Percentiles rank a stretch among this genome's conserved stretches.
Conservation (phyloP, 163 green algal species). For the Chloroidium sp. region DNA sequence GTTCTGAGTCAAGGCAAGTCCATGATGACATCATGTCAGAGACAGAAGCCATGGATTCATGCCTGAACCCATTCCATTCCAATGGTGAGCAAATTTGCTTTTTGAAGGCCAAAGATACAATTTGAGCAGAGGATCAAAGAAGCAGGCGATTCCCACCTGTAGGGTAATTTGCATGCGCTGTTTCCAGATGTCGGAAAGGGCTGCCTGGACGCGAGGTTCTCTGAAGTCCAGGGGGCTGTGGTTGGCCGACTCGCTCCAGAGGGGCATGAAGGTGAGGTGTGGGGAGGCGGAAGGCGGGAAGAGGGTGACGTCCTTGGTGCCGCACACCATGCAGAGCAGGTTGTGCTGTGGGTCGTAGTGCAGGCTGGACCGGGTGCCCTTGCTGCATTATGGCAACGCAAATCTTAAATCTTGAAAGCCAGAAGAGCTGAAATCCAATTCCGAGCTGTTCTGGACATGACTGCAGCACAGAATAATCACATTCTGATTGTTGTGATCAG, state of each 20-base stretch:
- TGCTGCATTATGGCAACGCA: neutral
- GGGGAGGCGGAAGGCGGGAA: constrained; percentile 27
- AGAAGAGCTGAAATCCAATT: too few species aligned
- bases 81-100: too few species aligned
- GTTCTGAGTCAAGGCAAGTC: too few species aligned
- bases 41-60: too few species aligned
- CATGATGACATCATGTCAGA: too few species aligned
- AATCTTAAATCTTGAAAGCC: too few species aligned
- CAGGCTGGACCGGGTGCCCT: constrained; percentile 26
- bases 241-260: constrained; percentile 39
- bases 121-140: neutral
- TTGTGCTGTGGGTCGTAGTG: constrained; percentile 74
- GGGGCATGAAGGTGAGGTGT: constrained; percentile 36
- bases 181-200: too few species aligned
- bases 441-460: too few species aligned
- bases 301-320: constrained; percentile 31
- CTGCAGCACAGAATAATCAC: too few species aligned
- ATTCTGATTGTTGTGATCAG: too few species aligned
- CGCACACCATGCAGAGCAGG: constrained; percentile 53
- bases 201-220: constrained; percentile 7
- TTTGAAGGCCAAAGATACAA: too few species aligned
- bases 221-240: constrained; percentile 50
- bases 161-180: neutral
- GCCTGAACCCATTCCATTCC: too few species aligned
- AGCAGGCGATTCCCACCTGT: neutral